Percentiles rank a stretch among this genome's conserved stretches.
These are phyloP conservation scores for Vanrija sp. DNA, from an alignment of 1,284 basidiomycete species.

Conservation along the genomic window DNA sequence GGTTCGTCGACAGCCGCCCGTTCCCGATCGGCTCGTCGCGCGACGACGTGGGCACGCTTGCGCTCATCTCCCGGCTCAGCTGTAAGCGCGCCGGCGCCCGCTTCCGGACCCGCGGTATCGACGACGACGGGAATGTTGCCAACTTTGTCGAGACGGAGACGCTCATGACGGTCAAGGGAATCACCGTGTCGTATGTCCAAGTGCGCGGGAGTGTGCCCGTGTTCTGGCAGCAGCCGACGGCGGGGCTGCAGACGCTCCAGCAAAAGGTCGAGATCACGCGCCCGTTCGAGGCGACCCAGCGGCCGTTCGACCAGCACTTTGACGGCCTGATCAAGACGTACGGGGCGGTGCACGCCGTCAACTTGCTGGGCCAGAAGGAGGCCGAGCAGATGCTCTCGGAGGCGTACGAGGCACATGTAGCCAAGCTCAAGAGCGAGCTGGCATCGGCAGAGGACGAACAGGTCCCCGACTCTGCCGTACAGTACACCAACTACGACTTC, in stretches of 20 bases:
- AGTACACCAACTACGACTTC: constrained; percentile 89
- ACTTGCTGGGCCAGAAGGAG: constrained; percentile 83
- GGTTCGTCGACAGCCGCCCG: constrained; percentile 63
- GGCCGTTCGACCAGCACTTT: constrained; percentile 93
- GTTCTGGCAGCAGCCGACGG: constrained; percentile 96
- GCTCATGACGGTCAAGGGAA: constrained; percentile 74
- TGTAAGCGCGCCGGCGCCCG: constrained; percentile 96
- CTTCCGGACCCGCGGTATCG: constrained; percentile 94
- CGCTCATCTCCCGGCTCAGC: constrained; percentile 79
- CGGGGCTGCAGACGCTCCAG: constrained; percentile 71
- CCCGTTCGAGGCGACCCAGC: constrained; percentile 85
- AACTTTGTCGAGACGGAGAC: constrained; percentile 99
- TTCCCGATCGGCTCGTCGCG: constrained; percentile 70
- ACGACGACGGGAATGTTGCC: constrained; percentile 94
- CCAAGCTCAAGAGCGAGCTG: constrained; percentile 51
- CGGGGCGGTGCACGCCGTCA: constrained; percentile 73
- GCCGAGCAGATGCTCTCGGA: constrained; percentile 80
- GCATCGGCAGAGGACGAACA: constrained; percentile 49
- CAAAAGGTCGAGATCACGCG: constrained; percentile 86
- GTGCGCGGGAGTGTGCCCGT: constrained; percentile 91
- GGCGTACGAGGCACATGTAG: constrained; percentile 75
- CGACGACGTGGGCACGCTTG: constrained; percentile 58
- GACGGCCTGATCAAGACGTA: constrained; percentile 79
- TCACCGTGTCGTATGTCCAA: constrained; percentile 86
- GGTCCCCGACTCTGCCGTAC: constrained; percentile 22